phyloP scores from a whole-genome alignment of 2,329 filamentous ascomycete species.

The Colletotrichum horii region DNA sequence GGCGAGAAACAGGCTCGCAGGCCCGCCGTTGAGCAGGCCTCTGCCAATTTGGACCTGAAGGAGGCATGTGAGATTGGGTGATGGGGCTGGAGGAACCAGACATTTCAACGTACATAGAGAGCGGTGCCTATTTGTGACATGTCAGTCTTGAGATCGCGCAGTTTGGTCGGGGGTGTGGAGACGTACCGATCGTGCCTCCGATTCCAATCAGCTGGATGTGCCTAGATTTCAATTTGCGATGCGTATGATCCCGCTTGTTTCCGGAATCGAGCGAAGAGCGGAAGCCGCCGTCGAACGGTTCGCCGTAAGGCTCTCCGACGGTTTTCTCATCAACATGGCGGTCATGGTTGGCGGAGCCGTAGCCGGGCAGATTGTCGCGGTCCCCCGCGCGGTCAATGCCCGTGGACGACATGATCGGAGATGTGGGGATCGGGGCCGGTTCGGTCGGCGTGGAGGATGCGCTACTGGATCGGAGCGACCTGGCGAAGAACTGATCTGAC shows the following conservation, averaged over 20 bases:
- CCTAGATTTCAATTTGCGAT: slow-evolving; percentile 58
- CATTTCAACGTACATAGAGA: slow-evolving; percentile 11
- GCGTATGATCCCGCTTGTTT: slow-evolving; percentile 44
- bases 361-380: neutral
- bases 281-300: slow-evolving; percentile 1
- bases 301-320: slow-evolving; percentile 6
- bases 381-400: slow-evolving; percentile 23
- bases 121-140: neutral
- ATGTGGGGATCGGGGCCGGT: neutral
- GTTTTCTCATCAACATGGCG: slow-evolving; percentile 10
- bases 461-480: neutral
- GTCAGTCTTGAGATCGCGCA: neutral
- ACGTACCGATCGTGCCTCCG: slow-evolving; percentile 69
- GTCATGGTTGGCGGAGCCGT: neutral
- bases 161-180: slow-evolving; percentile 51
- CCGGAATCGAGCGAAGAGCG: slow-evolving; percentile 13
- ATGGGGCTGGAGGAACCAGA: neutral
- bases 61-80: slow-evolving; percentile 21
- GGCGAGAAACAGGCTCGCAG: slow-evolving; percentile 61
- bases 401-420: slow-evolving; percentile 24
- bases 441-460: neutral
- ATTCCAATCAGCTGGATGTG: slow-evolving; percentile 68
- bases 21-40: slow-evolving; percentile 63
- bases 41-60: slow-evolving; percentile 59
- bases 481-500: neutral